Percentiles rank a stretch among this genome's conserved stretches.
Conservation (phyloP, 345 rosid genomes). For the Salix dunnii region DNA sequence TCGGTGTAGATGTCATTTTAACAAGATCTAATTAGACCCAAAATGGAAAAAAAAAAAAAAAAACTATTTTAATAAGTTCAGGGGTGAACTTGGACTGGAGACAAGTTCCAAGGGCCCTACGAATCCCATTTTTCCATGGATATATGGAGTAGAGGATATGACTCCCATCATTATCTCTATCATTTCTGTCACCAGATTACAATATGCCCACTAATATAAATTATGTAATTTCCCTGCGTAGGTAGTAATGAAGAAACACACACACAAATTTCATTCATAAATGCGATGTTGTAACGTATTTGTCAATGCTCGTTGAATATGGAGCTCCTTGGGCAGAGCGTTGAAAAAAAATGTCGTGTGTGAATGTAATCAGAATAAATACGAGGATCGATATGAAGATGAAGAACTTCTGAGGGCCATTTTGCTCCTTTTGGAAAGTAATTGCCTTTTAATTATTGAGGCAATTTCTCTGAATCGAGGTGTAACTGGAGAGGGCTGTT, state of each 20-base stretch:
- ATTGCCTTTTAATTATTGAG: no score
- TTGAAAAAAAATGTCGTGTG: neutral
- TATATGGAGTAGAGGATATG: neutral
- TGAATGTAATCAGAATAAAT: neutral
- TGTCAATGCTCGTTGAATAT: neutral
- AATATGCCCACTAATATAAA: neutral
- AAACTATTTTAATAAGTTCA: neutral
- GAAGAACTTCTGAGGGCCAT: neutral
- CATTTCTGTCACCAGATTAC: neutral
- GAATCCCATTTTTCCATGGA: neutral
- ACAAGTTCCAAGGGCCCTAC: neutral
- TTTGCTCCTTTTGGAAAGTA: neutral
- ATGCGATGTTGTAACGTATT: neutral
- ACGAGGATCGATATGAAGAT: neutral
- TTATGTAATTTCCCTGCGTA: no score
- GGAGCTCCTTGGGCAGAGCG: neutral
- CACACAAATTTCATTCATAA: neutral
- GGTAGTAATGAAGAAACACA: no score
- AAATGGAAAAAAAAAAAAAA: neutral
- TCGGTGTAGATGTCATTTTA: neutral
- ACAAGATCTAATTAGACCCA: neutral
- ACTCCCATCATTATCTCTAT: slow-evolving; percentile 1
- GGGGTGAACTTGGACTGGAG: slow-evolving; percentile 1
- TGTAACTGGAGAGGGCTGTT: neutral
- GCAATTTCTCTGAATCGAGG: neutral